Evolutionary conservation across 2,329 filamentous ascomycete genomes (phyloP), one percentile per base, ranked within the genome.

Genomic region (Sarocladium strictum): DNA sequence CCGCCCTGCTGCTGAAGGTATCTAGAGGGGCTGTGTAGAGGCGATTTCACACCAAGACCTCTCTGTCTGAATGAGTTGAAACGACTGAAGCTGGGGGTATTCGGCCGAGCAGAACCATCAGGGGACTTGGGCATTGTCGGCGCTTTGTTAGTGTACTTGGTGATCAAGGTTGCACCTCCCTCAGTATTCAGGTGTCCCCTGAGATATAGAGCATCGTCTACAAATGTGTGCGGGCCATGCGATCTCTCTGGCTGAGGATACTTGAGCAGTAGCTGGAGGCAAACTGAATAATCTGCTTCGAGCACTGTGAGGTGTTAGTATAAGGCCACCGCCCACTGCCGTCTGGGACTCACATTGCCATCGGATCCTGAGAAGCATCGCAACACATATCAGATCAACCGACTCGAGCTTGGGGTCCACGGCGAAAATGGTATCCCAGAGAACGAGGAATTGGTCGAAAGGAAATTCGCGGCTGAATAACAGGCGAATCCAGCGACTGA

Each of bases 351-450:
- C 73, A 94, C 89, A 74, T 61, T 92, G 83, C 92, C 92, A 97
- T 55, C 93, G 84, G 61, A 97, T 90, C 52, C 94, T 83, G 45
- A 99, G 76, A 23, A 99, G 76, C 92, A 99, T 97, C 5, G 91
- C 86, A 53, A 97, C 84, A 61, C 92, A 97, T n/a, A 97, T 85
- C 54, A 94, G 78, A 64, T 97, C 90, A 61, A 97, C 84, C 29
- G 97, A 74, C 51, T 91, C 84, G 26, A 96, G 72, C 1, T 81
- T 79, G 7, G 93, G 80, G 62, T 96, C 92, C 63, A 95, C 84
- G 2, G 92, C 89, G 66, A 99, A 95, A 1, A 99, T 76, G 7
- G 86, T 81, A 71, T 99, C 94, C 94, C 94, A 99, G 55, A 99
- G 79, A 21, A 83, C 75, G 35, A 99, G 79, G 38, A 92, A 80